Evolutionary conservation across 176 grass and related monocot genomes (phyloP).

Genomic region (Juncus effusus): DNA sequence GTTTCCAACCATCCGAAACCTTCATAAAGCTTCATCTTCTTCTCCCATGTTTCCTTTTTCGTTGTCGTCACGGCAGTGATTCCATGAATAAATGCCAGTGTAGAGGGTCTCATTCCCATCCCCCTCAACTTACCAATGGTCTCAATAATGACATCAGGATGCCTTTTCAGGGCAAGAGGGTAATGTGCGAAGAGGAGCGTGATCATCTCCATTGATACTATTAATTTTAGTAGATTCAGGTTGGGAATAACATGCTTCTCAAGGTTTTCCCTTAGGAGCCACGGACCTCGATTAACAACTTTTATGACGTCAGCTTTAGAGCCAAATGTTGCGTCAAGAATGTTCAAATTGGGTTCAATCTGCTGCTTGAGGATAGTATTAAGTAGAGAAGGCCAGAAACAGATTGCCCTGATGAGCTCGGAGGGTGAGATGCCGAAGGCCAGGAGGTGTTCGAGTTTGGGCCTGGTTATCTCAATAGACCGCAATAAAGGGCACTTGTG

Average conservation of each 20-base stretch:
- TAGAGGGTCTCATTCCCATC: constrained; percentile 11
- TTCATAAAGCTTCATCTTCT: constrained; percentile 26
- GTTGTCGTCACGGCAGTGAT: neutral
- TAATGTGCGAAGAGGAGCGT: neutral
- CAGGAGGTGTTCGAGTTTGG: too few species aligned
- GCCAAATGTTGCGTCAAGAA: neutral
- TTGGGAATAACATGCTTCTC: neutral
- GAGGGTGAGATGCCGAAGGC: too few species aligned
- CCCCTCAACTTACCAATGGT: constrained; percentile 18
- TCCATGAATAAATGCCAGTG: neutral
- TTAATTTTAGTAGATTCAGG: constrained; percentile 12
- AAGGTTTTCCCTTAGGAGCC: constrained; percentile 15
- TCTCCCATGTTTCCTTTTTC: constrained; percentile 21
- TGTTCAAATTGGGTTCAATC: too few species aligned
- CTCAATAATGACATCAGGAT: neutral
- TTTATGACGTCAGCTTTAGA: neutral
- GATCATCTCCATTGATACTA: constrained; percentile 6
- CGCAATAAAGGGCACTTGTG: too few species aligned
- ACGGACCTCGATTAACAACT: neutral
- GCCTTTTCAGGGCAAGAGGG: neutral
- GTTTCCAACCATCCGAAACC: constrained; percentile 33
- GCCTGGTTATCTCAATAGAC: too few species aligned
- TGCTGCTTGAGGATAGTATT: too few species aligned
- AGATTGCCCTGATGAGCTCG: too few species aligned
- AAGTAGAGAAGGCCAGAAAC: too few species aligned